These are phyloP conservation scores for Rhododendron griersonianum DNA, from an alignment of 148 eudicot species.

Conservation along the genomic window DNA sequence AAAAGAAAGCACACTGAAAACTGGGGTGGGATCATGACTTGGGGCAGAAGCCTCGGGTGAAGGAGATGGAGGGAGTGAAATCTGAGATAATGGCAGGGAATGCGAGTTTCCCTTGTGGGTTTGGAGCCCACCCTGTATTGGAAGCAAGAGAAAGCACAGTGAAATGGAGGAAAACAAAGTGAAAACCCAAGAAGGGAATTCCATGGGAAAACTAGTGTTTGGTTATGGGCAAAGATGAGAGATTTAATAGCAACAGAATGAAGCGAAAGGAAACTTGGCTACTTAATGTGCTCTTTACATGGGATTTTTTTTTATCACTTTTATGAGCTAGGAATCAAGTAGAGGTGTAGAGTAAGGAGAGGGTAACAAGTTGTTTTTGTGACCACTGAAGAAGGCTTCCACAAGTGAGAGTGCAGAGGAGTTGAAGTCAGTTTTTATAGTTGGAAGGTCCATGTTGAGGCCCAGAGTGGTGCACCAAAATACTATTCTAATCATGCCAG, in stretches of 20 bases:
- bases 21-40: not conserved
- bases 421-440: not conserved
- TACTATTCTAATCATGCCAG: not conserved
- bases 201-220: conserved; percentile 22
- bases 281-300: not conserved
- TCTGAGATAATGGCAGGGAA: conserved; percentile 22
- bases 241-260: conserved; percentile 14
- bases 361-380: not conserved
- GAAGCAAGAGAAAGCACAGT: conserved; percentile 20
- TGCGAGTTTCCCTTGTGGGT: not conserved
- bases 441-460: not conserved
- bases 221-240: not conserved
- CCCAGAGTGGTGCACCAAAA: not conserved
- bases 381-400: not conserved
- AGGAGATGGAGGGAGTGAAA: conserved; percentile 46
- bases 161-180: conserved; percentile 18
- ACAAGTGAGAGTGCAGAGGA: not conserved
- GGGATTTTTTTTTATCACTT: not conserved
- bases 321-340: not conserved
- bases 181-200: conserved; percentile 4
- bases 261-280: conserved; percentile 1
- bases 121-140: conserved; percentile 33
- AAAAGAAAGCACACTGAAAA: conserved; percentile 51
- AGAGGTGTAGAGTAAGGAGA: not conserved
- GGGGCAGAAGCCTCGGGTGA: conserved; percentile 35